These are phyloP conservation scores for Apophysomyces elegans DNA, from an alignment of 371 early-diverging fungal genomes.

Conservation along the genomic window DNA sequence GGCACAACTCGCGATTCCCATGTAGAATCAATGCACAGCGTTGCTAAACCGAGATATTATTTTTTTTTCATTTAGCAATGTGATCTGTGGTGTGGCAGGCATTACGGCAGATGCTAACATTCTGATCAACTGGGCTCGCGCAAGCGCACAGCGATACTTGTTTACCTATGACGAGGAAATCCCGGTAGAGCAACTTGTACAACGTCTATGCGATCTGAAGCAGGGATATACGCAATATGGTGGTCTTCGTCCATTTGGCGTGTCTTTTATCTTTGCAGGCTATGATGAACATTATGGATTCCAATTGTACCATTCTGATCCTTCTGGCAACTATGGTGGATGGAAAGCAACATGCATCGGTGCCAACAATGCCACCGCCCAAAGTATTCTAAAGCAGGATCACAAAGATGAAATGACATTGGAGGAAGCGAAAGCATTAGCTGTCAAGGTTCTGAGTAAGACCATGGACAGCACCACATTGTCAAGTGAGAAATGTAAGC, in stretches of 20 bases:
- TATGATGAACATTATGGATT: conserved; percentile 91
- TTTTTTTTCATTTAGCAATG: conserved; percentile 61
- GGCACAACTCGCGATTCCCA: background rate
- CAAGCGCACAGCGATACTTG: conserved; percentile 90
- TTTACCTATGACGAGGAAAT: conserved; percentile 89
- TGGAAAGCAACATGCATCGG: conserved; percentile 99
- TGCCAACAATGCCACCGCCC: conserved; percentile 90
- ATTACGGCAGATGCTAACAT: conserved; percentile 98
- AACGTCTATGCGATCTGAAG: conserved; percentile 94
- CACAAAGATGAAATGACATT: conserved; percentile 89
- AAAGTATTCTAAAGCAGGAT: conserved; percentile 93
- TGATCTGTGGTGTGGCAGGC: conserved; percentile 98
- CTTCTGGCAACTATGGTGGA: conserved; percentile 98
- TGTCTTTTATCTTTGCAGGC: conserved; percentile 97
- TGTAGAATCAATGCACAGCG: no score
- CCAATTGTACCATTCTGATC: conserved; percentile 98
- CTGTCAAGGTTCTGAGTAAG: conserved; percentile 93
- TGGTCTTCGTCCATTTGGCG: conserved; percentile 99
- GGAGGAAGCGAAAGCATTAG: conserved; percentile 86
- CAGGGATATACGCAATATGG: conserved; percentile 99
- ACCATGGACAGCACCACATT: conserved; percentile 93
- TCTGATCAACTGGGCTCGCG: conserved; percentile 90
- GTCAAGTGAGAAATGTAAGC: conserved; percentile 88
- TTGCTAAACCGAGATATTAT: no score
- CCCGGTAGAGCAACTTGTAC: conserved; percentile 94